Evolutionary conservation across 75 land plant species (phyloP).

Genomic region (Picea sitchensis): DNA sequence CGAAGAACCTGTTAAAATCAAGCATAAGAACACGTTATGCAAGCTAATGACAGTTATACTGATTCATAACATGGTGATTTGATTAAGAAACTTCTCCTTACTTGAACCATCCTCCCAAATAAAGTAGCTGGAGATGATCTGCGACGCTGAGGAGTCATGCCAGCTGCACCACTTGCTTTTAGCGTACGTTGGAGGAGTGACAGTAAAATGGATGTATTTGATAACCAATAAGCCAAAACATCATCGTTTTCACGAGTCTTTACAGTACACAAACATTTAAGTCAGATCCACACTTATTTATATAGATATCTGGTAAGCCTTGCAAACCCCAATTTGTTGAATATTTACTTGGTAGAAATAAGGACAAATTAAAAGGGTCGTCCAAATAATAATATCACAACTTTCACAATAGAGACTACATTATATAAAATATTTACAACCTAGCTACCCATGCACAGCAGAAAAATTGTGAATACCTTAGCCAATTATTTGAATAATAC

Average conservation of each 20-base stretch:
- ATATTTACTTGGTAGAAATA: too few species aligned
- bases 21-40: not conserved
- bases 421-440: too few species aligned
- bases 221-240: conserved; percentile 64
- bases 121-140: conserved; percentile 59
- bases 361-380: too few species aligned
- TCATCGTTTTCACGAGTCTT: conserved; percentile 71
- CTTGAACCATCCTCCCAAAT: conserved; percentile 86
- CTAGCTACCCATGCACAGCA: too few species aligned
- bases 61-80: not conserved
- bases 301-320: not conserved
- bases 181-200: conserved; percentile 68
- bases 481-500: too few species aligned
- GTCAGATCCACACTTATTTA: too few species aligned
- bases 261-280: not conserved
- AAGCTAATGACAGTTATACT: not conserved
- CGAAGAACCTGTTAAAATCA: conserved; percentile 58
- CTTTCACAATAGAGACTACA: too few species aligned
- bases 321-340: not conserved
- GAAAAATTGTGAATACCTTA: too few species aligned
- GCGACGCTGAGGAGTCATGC: conserved; percentile 76
- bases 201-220: conserved; percentile 66
- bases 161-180: conserved; percentile 79
- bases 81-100: conserved; percentile 16
- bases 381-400: too few species aligned